These are phyloP conservation scores for Anaeromyces robustus DNA, from an alignment of 192 early-diverging fungal species.

Conservation along the genomic window DNA sequence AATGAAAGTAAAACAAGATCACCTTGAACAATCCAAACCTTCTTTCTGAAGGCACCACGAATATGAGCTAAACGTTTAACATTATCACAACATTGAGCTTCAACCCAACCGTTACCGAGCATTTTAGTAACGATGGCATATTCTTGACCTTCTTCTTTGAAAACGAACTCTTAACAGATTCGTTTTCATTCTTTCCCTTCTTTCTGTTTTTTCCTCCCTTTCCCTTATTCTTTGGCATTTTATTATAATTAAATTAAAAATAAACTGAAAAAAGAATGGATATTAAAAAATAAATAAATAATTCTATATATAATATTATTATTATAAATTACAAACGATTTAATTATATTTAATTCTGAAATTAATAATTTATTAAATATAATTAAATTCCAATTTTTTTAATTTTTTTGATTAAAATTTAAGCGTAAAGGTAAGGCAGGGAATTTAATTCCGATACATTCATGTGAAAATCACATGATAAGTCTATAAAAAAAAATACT, in stretches of 20 bases:
- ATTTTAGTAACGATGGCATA: constrained; percentile 89
- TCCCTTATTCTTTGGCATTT: constrained; percentile 92
- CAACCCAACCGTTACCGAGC: constrained; percentile 90
- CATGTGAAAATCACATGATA: too few relatives aligned
- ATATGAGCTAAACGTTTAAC: constrained; percentile 84
- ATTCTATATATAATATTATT: too few relatives aligned
- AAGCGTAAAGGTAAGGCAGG: too few relatives aligned
- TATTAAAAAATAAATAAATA: too few relatives aligned
- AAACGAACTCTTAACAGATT: constrained; percentile 86
- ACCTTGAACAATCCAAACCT: constrained; percentile 77
- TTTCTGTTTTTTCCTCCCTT: constrained; percentile 62
- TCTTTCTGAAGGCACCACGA: constrained; percentile 96
- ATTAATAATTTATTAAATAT: too few relatives aligned
- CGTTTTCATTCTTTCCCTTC: constrained; percentile 91
- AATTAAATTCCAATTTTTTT: too few relatives aligned
- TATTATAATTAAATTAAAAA: neutral
- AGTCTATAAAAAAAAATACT: too few relatives aligned
- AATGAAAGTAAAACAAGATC: constrained; percentile 80
- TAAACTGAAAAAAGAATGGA: too few relatives aligned
- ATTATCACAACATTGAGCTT: constrained; percentile 78
- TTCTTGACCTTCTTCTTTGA: constrained; percentile 96
- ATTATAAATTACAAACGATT: too few relatives aligned
- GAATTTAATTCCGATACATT: too few relatives aligned
- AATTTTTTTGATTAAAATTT: too few relatives aligned
- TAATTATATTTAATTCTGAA: too few relatives aligned